phyloP scores from a whole-genome alignment of 2,329 filamentous ascomycete species.

The Cladorrhinum sp. region DNA sequence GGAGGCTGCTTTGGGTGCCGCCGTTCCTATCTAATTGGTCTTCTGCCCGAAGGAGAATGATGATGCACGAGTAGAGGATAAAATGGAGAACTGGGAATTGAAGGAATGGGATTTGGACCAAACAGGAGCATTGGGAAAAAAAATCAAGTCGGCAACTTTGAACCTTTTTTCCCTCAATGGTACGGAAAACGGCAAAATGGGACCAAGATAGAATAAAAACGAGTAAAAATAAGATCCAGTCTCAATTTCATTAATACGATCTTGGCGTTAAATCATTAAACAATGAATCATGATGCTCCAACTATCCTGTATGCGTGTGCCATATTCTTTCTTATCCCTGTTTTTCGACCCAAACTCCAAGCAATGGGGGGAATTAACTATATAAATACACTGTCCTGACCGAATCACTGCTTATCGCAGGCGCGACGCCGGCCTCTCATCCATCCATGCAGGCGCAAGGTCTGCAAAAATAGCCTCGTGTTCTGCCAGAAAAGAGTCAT shows the following conservation, averaged over 20 bases:
- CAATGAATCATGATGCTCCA: background rate
- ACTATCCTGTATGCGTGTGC: background rate
- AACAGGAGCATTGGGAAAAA: too few species aligned
- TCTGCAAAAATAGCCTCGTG: conserved; percentile 9
- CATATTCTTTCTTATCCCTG: background rate
- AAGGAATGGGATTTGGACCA: too few species aligned
- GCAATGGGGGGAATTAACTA: background rate
- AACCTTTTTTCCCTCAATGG: too few species aligned
- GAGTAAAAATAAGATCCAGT: too few species aligned
- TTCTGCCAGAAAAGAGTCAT: background rate
- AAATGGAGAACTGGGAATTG: too few species aligned
- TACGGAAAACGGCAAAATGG: too few species aligned
- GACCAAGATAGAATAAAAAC: too few species aligned
- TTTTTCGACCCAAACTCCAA: conserved; percentile 4
- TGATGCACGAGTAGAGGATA: too few species aligned
- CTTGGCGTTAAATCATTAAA: background rate
- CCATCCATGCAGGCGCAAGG: conserved; percentile 12
- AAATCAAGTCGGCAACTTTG: too few species aligned
- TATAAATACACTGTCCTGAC: background rate
- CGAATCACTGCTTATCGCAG: background rate
- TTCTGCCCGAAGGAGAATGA: too few species aligned
- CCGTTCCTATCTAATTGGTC: background rate
- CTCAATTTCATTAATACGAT: background rate
- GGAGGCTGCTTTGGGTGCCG: background rate
- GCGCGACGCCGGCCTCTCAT: background rate